phyloP scores from a whole-genome alignment of 306 rosid genomes.

The Boehmeria nivea region DNA sequence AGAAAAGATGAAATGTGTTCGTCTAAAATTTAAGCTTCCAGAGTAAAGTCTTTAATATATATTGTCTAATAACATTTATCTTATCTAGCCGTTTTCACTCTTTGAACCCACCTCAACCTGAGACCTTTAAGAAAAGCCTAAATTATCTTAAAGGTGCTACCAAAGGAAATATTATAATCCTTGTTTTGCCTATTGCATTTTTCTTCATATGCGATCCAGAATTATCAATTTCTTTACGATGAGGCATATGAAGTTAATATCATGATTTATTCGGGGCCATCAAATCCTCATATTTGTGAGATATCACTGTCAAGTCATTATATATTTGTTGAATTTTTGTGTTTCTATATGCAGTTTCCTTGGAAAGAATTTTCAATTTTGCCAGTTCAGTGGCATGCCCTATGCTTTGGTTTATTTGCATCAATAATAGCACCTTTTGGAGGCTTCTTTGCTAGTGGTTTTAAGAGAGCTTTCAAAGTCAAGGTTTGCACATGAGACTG shows the following conservation, averaged over 20 bases:
- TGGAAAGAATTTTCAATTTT: slow-evolving; percentile 76
- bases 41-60: background rate
- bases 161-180: background rate
- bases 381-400: slow-evolving; percentile 91
- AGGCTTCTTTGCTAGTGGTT: slow-evolving; percentile 99
- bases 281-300: no score
- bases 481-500: slow-evolving; percentile 46
- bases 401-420: slow-evolving; percentile 86
- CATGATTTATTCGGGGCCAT: no score
- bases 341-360: slow-evolving; percentile 50
- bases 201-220: background rate
- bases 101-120: background rate
- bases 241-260: no score
- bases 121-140: background rate
- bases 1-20: background rate
- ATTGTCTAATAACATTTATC: background rate
- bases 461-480: slow-evolving; percentile 94
- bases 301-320: no score
- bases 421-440: slow-evolving; percentile 98
- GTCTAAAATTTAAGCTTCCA: background rate
- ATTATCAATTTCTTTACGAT: no score
- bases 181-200: background rate
- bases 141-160: background rate
- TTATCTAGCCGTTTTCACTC: background rate
- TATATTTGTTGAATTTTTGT: background rate